Evolutionary conservation across 2,329 filamentous ascomycete species (phyloP).

Genomic region (Aspergillus bombycis): DNA sequence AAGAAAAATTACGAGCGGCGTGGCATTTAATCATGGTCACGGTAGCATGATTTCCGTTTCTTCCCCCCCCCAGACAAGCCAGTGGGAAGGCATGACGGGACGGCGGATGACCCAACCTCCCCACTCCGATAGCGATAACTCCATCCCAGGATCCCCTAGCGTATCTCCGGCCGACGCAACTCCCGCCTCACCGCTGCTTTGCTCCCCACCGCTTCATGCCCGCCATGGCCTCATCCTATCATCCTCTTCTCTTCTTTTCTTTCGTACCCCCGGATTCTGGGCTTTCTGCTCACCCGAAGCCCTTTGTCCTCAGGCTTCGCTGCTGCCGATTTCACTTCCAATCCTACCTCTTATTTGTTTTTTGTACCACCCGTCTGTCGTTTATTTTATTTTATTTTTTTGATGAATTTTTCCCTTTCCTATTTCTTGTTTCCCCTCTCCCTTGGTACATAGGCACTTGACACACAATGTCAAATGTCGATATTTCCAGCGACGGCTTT

Average conservation of each 20-base stretch:
- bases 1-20: background rate
- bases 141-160: conserved; percentile 40
- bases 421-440: conserved; percentile 22
- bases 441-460: conserved; percentile 21
- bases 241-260: conserved; percentile 31
- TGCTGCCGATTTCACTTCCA: conserved; percentile 10
- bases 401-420: conserved; percentile 10
- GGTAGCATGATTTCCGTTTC: background rate
- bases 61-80: background rate
- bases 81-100: background rate
- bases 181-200: conserved; percentile 48
- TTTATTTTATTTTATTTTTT: conserved; percentile 12
- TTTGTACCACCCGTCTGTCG: conserved; percentile 22
- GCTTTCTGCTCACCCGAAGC: conserved; percentile 35
- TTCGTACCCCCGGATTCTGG: conserved; percentile 33
- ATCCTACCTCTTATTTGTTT: conserved; percentile 21
- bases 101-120: conserved; percentile 16
- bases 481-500: conserved; percentile 49
- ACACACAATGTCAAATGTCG: conserved; percentile 49
- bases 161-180: conserved; percentile 35
- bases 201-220: conserved; percentile 45
- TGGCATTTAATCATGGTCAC: background rate
- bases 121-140: conserved; percentile 29
- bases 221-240: conserved; percentile 35
- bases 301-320: conserved; percentile 29